Base-by-base conservation (phyloP, 1,139 yeast species). In the Protomyces pachydermus region DNA sequence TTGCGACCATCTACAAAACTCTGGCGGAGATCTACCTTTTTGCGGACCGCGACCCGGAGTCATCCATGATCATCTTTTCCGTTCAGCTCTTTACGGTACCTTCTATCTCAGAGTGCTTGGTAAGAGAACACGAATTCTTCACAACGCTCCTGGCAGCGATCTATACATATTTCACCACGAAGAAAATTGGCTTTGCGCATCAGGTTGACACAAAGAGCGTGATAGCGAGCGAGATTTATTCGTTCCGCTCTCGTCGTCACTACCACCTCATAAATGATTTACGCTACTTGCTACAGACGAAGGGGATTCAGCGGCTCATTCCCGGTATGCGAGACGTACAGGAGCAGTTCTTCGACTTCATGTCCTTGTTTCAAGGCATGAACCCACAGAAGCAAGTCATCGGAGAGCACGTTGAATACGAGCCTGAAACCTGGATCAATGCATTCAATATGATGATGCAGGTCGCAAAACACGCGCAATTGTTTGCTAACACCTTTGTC, bases 11-110 rank as follows among this genome's bases (percentile, higher is more conserved):
- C 0, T 91, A 91, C 72, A 91, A 95, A 0, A 81, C 83, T 2
- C 76, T 91, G n/a, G 84, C 90, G 0, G 91, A 90, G 69, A 81
- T 83, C 80, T 90, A 82, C 73, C 81, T 86, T 66, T 79, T 82
- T 0, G 80, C 84, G 64, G 96, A 88, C 67, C 78, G 91, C 56
- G 97, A 91, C 67, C 95, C 96, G 0, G 97, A 91, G 69, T 79
- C 83, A 68, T 87, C 91, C 48, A 80, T 90, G 25, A 84, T 91
- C 83, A 81, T 85, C 8, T 72, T 93, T 23, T 87, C 97, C 0
- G 88, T 96, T 1, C 97, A 93, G 73, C 77, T 91, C 12, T 91
- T 91, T 72, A 90, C 96, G 1, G 86, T 95, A 58, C 93, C 96
- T 0, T 78, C 86, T 0, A 86, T 87, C 68, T 88, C 97, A 1